These are phyloP conservation scores for Kazachstania martiniae DNA, from an alignment of 805 yeast species.

Conservation along the genomic window DNA sequence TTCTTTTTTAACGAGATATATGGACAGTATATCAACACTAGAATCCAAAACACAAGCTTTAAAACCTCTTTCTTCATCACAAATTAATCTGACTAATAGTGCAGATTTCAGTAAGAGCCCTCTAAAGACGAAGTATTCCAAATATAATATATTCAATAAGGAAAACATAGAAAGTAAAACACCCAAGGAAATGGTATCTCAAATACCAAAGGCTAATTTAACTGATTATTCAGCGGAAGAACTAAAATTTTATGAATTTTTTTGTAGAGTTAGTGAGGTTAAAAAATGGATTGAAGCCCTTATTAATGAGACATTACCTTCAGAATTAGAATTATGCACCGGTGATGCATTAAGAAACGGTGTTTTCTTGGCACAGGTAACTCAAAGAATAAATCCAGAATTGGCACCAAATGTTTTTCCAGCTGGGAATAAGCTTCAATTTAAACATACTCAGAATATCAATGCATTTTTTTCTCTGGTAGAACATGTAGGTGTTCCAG, in stretches of 20 bases:
- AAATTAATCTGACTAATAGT: slow-evolving; percentile 10
- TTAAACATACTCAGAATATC: slow-evolving; percentile 88
- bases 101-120: background rate
- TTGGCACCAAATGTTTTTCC: slow-evolving; percentile 44
- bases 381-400: slow-evolving; percentile 60
- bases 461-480: slow-evolving; percentile 68
- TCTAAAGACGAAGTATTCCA: background rate
- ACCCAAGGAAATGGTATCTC: too few relatives aligned
- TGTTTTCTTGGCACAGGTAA: slow-evolving; percentile 68
- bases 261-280: slow-evolving; percentile 75
- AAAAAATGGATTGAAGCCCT: slow-evolving; percentile 67
- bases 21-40: slow-evolving; percentile 12
- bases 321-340: slow-evolving; percentile 40
- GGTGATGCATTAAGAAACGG: slow-evolving; percentile 74
- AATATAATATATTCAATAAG: background rate
- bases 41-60: slow-evolving; percentile 5
- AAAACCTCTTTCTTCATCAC: slow-evolving; percentile 17
- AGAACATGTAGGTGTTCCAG: slow-evolving; percentile 67
- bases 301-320: slow-evolving; percentile 44
- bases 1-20: slow-evolving; percentile 21
- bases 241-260: slow-evolving; percentile 56
- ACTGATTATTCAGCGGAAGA: slow-evolving; percentile 11
- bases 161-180: slow-evolving; percentile 4
- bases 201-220: background rate
- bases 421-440: slow-evolving; percentile 57